Base-by-base conservation (phyloP, 257 asterid species). In the Nicotiana sylvestris region DNA sequence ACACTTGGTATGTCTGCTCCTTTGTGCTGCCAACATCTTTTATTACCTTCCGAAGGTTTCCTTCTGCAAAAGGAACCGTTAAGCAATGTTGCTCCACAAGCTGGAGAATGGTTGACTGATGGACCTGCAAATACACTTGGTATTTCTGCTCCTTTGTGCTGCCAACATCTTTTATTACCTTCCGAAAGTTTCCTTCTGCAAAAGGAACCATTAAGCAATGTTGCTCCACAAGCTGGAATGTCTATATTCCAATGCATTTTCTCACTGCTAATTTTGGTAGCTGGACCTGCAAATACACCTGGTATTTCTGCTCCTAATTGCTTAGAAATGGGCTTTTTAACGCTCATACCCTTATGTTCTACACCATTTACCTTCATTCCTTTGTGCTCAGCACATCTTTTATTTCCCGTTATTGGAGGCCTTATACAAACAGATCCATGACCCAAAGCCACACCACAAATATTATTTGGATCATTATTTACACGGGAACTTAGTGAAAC, bases 301-400 rank as follows among this genome's bases (percentile, higher is more conserved):
- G 70, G 81, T 30, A 67, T 25, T 57, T 67, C 69, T 15, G 84
- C 80, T 61, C 39, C 39, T 21, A 18, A 56, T 11, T 66, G 74
- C 18, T 43, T 39, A 49, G 84, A 64, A 70, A 53, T 74, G 61
- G 80, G 30, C 66, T 25, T 32, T 80, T 82, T 84, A 37, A 86
- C 57, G 81, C 70, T 74, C 53, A 43, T 39, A 66, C 91, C 85
- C 58, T 85, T 66, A 56, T 85, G 90, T 62, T 81, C 86, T 49
- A 53, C 43, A 81, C 91, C 95, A 82, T 91, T 93, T 80, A 92
- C 88, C 85, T 88, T 92, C 98, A 89, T 91, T 64, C 99, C 99
- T 88, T 92, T 96, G 88, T 96, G 99, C 82, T 86, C 84, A 25
- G 85, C 83, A 76, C 99, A 96, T 82, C 98, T 91, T 84, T 91